Conservation (phyloP, 257 asterid species). For the Nicotiana tabacum region DNA sequence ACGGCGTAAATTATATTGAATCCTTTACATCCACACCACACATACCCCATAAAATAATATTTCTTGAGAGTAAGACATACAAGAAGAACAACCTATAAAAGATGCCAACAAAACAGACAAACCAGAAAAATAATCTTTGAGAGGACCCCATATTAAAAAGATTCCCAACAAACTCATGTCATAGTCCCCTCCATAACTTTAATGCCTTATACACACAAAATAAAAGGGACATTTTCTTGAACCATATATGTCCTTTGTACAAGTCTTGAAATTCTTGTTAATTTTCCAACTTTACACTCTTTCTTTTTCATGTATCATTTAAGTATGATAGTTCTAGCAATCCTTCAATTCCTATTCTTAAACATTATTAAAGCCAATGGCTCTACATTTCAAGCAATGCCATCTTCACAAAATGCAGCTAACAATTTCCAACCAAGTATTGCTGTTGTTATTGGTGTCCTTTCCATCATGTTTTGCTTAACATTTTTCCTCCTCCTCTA, state of each 20-base stretch:
- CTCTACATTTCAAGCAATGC: constrained; percentile 4
- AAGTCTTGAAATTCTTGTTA: neutral
- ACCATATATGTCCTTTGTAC: neutral
- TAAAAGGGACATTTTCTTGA: constrained; percentile 16
- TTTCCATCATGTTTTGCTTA: constrained; percentile 53
- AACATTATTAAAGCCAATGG: constrained; percentile 27
- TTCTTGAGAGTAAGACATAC: neutral
- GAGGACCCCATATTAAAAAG: constrained; percentile 16
- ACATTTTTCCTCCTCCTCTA: constrained; percentile 67
- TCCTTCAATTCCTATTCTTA: constrained; percentile 22
- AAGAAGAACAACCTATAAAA: constrained; percentile 2
- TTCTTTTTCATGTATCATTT: constrained; percentile 8
- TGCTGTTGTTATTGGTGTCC: constrained; percentile 64
- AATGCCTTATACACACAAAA: constrained; percentile 23
- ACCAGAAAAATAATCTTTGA: constrained; percentile 1
- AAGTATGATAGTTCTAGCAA: constrained; percentile 17
- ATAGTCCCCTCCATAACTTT: constrained; percentile 17
- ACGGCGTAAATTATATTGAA: neutral
- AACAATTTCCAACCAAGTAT: constrained; percentile 60
- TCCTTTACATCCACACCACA: neutral
- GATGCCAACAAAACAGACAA: constrained; percentile 23
- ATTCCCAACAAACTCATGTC: constrained; percentile 23
- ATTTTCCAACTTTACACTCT: neutral
- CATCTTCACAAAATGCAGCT: constrained; percentile 24
- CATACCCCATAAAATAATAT: neutral